Evolutionary conservation across 2,329 filamentous ascomycete species (phyloP).

Genomic region (Colletotrichum orchidophilum): DNA sequence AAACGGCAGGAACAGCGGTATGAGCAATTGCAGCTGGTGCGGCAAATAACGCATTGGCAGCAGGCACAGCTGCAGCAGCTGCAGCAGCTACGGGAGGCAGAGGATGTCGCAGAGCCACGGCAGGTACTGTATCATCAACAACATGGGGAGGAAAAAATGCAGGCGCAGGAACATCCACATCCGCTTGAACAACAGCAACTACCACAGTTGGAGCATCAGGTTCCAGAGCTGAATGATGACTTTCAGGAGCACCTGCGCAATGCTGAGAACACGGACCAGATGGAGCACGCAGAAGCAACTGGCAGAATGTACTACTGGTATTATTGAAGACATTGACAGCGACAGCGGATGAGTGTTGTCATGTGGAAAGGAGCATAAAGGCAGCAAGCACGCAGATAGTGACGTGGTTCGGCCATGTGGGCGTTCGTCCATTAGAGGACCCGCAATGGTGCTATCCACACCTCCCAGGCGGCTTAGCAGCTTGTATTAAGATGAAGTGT

Average conservation of each 20-base stretch:
- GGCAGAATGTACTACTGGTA: background rate
- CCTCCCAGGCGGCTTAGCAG: background rate
- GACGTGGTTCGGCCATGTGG: background rate
- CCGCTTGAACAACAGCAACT: background rate
- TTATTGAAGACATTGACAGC: background rate
- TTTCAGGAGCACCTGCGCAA: background rate
- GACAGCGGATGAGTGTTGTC: background rate
- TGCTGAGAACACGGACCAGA: background rate
- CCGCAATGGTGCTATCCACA: background rate
- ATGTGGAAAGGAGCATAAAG: background rate
- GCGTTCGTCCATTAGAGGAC: no score
- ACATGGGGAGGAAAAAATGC: background rate
- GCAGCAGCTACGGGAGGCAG: background rate
- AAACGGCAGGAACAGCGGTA: background rate
- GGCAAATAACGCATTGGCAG: background rate
- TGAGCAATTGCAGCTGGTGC: background rate
- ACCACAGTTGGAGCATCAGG: background rate
- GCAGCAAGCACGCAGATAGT: background rate
- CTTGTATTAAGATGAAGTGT: slow-evolving; percentile 17
- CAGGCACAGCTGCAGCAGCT: background rate
- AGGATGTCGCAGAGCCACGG: background rate
- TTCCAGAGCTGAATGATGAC: background rate
- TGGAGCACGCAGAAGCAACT: background rate
- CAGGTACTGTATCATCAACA: background rate
- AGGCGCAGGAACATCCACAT: background rate